These are phyloP conservation scores for Hypholoma sublateritium DNA, from an alignment of 768 basidiomycete genomes.

Conservation along the genomic window DNA sequence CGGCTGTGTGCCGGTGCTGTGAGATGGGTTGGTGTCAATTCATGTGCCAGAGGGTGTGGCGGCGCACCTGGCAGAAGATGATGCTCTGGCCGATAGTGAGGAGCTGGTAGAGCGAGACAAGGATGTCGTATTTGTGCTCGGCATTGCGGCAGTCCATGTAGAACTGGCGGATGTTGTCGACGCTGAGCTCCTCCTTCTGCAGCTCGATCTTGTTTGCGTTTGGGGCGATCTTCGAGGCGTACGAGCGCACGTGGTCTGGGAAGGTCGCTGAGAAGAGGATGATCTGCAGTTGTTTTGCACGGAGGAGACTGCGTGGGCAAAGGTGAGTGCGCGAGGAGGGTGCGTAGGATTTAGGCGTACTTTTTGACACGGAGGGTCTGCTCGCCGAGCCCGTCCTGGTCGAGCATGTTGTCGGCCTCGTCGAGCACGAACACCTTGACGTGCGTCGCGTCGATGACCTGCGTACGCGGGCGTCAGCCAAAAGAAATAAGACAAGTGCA, in stretches of 20 bases:
- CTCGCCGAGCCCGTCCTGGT: constrained; percentile 90
- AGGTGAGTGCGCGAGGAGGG: not conserved
- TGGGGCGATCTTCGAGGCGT: constrained; percentile 92
- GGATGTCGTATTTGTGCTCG: constrained; percentile 92
- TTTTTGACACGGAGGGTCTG: constrained; percentile 94
- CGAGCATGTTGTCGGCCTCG: constrained; percentile 99
- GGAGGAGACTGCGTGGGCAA: constrained; percentile 50
- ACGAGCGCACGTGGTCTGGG: constrained; percentile 89
- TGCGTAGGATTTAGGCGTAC: constrained; percentile 41
- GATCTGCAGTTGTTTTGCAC: constrained; percentile 67
- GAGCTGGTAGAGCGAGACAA: constrained; percentile 85
- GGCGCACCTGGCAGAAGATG: constrained; percentile 89
- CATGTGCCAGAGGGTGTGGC: not conserved
- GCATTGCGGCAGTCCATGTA: constrained; percentile 95
- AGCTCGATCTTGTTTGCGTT: constrained; percentile 95
- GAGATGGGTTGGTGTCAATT: not conserved
- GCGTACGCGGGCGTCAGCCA: not conserved
- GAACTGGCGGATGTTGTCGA: constrained; percentile 94
- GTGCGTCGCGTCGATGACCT: constrained; percentile 72
- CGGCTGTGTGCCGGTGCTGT: constrained; percentile 89
- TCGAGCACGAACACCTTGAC: constrained; percentile 95
- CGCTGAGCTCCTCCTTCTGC: constrained; percentile 89
- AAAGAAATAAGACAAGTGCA: not conserved
- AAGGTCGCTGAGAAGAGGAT: constrained; percentile 99
- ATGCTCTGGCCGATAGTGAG: constrained; percentile 98